Evolutionary conservation across 768 basidiomycete genomes (phyloP), one percentile per base, ranked within the genome.

Genomic region (Brasilioporus rufonigricans): DNA sequence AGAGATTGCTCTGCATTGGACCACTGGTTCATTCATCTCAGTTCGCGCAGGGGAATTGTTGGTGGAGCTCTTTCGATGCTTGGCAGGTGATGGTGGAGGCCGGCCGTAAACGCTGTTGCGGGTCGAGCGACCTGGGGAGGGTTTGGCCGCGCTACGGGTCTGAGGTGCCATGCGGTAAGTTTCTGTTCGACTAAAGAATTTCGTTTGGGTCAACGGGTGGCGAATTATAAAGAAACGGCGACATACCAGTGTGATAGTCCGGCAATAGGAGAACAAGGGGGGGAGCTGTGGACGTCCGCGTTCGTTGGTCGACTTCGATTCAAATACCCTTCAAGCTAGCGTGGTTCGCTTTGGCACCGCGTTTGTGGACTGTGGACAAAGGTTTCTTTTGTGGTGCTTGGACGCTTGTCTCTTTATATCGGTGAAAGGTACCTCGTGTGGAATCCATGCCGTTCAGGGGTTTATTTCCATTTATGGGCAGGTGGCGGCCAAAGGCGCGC

Each of bases 51-150:
- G 19, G 26, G 48, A 18, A 5, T 38, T 39, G 16, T 48, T 19
- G 5, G 27, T 52, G 18, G 44, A 10, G 6, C 44, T 55, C 44
- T 49, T 64, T 21, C 51, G 55, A 29, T 52, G 44, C 31, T 49
- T 60, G 3, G 43, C 35, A 18, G 50, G 52, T 21, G 57, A 49
- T 23, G 48, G 48, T 2, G 54, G 40, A 12, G 58, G 32, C 3
- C 66, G 47, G n/a, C 63, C 63, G n/a, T 55, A 60, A 4, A 59
- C 27, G 44, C 65, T 67, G 27, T 70, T 69, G 52, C 59, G 59
- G 4, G 68, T 63, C 4, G 31, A 24, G 47, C 63, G 61, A 38
- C 59, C 58, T 0, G 63, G 56, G 4, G 63, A 60, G 23, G 38
- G 1, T 31, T 57, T 68, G 39, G 47, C 14, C n/a, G 53, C 16